Evolutionary conservation across 345 rosid species (phyloP).

Genomic region (Citrus unshiu): DNA sequence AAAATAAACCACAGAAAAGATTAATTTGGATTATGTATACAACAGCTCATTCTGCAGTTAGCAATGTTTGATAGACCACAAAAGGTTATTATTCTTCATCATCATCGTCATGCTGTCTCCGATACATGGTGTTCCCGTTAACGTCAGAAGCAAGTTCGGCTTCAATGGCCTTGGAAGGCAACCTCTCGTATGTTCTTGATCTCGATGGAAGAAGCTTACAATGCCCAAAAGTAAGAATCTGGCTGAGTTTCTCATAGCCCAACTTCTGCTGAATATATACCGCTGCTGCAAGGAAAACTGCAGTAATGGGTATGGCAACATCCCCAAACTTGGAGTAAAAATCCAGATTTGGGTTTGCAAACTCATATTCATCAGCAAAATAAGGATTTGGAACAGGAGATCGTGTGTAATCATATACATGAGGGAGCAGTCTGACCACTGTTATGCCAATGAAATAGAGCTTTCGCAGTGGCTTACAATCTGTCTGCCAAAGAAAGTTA

Average conservation of each 20-base stretch:
- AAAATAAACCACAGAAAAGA: neutral
- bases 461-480: constrained; percentile 55
- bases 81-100: constrained; percentile 33
- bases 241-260: constrained; percentile 66
- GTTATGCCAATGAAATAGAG: constrained; percentile 70
- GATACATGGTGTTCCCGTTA: constrained; percentile 27
- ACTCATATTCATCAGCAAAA: constrained; percentile 58
- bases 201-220: constrained; percentile 55
- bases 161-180: constrained; percentile 56
- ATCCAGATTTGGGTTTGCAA: constrained; percentile 63
- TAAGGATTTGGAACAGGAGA: constrained; percentile 65
- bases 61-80: constrained; percentile 4
- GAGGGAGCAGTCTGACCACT: constrained; percentile 70
- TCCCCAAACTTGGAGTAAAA: constrained; percentile 80
- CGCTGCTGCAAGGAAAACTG: constrained; percentile 47
- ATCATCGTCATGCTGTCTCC: constrained; percentile 26
- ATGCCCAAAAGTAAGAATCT: constrained; percentile 42
- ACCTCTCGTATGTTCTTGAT: constrained; percentile 59
- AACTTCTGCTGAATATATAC: constrained; percentile 79
- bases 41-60: constrained; percentile 11
- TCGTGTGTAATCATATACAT: constrained; percentile 57
- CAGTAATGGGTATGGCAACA: constrained; percentile 59
- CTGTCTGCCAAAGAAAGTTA: constrained; percentile 67
- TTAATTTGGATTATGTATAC: neutral
- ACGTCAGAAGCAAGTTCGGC: constrained; percentile 58